A percentile compares a stretch with the other conserved stretches of the same genome.
phyloP scores from a whole-genome alignment of 2,329 filamentous ascomycete species.

The Epichloe coenophiala region DNA sequence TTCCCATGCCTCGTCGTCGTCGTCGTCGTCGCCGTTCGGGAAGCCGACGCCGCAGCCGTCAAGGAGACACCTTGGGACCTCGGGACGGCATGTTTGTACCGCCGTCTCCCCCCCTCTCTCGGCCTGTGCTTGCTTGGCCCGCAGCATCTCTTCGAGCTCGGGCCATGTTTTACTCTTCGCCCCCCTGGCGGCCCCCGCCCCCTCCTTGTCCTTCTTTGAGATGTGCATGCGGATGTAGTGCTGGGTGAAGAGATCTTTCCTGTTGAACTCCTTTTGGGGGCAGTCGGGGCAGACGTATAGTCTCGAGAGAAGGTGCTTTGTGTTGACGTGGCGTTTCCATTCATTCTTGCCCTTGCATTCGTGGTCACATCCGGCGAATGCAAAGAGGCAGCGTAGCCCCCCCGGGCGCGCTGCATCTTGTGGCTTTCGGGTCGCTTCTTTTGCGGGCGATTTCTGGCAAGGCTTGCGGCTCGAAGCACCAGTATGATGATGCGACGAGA shows the following conservation, averaged over 20 bases:
- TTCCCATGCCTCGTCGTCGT: slow-evolving; percentile 56
- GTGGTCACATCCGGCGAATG: slow-evolving; percentile 59
- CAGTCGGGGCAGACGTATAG: slow-evolving; percentile 67
- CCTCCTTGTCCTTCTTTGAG: slow-evolving; percentile 11
- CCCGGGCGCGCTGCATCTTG: neutral
- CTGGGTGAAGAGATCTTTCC: slow-evolving; percentile 84
- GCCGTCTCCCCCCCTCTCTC: neutral
- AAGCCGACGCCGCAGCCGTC: slow-evolving; percentile 47
- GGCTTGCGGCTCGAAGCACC: neutral
- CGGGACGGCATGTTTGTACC: slow-evolving; percentile 33
- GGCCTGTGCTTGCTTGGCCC: neutral
- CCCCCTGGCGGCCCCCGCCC: slow-evolving; percentile 20
- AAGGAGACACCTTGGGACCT: slow-evolving; percentile 46
- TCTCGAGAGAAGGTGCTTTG: slow-evolving; percentile 62
- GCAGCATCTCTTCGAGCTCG: slow-evolving; percentile 40
- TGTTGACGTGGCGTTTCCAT: slow-evolving; percentile 81
- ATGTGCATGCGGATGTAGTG: slow-evolving; percentile 80
- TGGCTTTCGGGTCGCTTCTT: neutral
- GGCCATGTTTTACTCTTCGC: slow-evolving; percentile 17
- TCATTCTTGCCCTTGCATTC: slow-evolving; percentile 78
- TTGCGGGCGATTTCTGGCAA: too few relatives aligned
- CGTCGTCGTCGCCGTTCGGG: slow-evolving; percentile 30
- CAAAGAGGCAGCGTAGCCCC: slow-evolving; percentile 62
- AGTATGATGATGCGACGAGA: too few relatives aligned
- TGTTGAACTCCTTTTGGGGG: slow-evolving; percentile 53